Conservation (phyloP, 371 early-diverging fungal genomes). For the Rhizopus arrhizus region DNA sequence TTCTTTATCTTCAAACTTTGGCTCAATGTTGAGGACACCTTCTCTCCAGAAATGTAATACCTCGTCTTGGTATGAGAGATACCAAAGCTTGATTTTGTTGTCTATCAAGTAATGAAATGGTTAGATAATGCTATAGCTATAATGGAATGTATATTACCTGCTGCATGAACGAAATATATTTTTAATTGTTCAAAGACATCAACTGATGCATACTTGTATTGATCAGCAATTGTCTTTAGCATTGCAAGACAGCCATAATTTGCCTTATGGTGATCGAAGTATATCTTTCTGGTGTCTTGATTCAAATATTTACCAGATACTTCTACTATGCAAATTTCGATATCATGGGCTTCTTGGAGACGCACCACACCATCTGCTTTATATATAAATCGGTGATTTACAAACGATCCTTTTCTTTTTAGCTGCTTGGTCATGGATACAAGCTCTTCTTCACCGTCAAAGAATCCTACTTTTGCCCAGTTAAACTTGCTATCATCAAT, state of each 20-base stretch:
- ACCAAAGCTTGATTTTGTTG: slow-evolving; percentile 20
- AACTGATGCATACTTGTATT: slow-evolving; percentile 22
- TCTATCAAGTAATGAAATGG: slow-evolving; percentile 20
- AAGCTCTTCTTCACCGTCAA: slow-evolving; percentile 14
- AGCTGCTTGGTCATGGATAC: slow-evolving; percentile 13
- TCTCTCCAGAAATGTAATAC: slow-evolving; percentile 22
- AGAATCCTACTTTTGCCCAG: slow-evolving; percentile 10
- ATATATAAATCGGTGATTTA: slow-evolving; percentile 15
- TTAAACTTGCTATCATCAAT: slow-evolving; percentile 3
- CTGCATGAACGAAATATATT: slow-evolving; percentile 20
- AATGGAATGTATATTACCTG: slow-evolving; percentile 21
- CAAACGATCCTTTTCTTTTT: slow-evolving; percentile 13
- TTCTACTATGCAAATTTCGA: slow-evolving; percentile 21
- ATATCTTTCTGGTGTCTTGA: slow-evolving; percentile 14
- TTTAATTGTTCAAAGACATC: slow-evolving; percentile 20
- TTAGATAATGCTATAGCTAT: slow-evolving; percentile 16
- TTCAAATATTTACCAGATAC: slow-evolving; percentile 15
- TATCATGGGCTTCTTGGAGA: slow-evolving; percentile 16
- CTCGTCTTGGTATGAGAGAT: slow-evolving; percentile 20
- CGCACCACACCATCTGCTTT: slow-evolving; percentile 18
- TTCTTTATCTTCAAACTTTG: slow-evolving; percentile 22
- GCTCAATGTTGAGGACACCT: slow-evolving; percentile 20
- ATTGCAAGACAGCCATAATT: slow-evolving; percentile 18
- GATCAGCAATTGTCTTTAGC: slow-evolving; percentile 20
- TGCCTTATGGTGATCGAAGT: slow-evolving; percentile 20